A percentile compares a stretch with the other conserved stretches of the same genome.
Conservation (phyloP, 73 alveolate species). For the Uronychia binucleata region DNA sequence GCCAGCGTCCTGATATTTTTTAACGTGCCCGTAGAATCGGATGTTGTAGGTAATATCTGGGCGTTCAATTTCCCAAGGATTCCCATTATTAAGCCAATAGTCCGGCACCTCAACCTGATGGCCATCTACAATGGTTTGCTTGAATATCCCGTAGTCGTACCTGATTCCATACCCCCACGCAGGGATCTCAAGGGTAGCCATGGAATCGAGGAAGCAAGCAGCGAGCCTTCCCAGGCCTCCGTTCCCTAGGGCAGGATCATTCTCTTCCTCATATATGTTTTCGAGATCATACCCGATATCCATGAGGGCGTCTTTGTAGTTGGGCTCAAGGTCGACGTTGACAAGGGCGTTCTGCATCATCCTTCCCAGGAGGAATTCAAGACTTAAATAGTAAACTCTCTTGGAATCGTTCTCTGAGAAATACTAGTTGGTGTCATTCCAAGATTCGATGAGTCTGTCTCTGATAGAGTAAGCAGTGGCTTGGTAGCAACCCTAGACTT, state of each 20-base stretch:
- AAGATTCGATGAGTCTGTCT: constrained; percentile 95
- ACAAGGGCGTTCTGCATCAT: constrained; percentile 96
- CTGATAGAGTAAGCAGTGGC: constrained; percentile 96
- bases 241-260: constrained; percentile 99
- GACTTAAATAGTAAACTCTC: constrained; percentile 94
- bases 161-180: constrained; percentile 99
- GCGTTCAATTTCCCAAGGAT: constrained; percentile 99
- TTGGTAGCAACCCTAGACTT: constrained; percentile 65
- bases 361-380: constrained; percentile 98
- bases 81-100: constrained; percentile 97
- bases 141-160: constrained; percentile 99
- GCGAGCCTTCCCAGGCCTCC: constrained; percentile 99
- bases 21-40: constrained; percentile 93
- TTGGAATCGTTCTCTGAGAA: constrained; percentile 70
- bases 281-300: constrained; percentile 93
- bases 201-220: constrained; percentile 99
- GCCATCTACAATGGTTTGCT: constrained; percentile 95
- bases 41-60: constrained; percentile 93
- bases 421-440: constrained; percentile 91
- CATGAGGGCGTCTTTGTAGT: constrained; percentile 90
- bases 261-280: constrained; percentile 96
- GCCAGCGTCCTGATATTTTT: constrained; percentile 79
- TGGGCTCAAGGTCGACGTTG: constrained; percentile 89
- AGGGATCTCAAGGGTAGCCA: constrained; percentile 98
- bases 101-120: constrained; percentile 98